Base-by-base conservation (phyloP, 129 eudicot genomes). In the Scalesia atractyloides region DNA sequence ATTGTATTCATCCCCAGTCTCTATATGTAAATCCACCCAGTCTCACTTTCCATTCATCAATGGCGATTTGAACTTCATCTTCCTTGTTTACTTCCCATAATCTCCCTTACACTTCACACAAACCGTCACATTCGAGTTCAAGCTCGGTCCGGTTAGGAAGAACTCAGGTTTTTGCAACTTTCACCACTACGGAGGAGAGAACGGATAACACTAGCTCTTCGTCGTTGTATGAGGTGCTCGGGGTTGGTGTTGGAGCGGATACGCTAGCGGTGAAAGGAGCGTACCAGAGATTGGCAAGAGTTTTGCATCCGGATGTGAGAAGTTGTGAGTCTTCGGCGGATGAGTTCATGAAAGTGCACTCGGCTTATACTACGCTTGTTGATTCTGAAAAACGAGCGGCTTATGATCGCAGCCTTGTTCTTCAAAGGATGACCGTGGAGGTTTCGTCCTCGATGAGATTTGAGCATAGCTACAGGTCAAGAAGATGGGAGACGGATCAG, bases 401-500 rank as follows among this genome's bases (percentile, higher is more conserved):
- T 34, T 89, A 86, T 47, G 92, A 89, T 53, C 80, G 83, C 3
- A 66, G 61, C 44, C 15, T 86, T 73, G 74, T 24, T 24, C 26
- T 70, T 50, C 82, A 59, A 41, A 60, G 82, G 30, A 61, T 41
- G 58, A 10, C 72, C 39, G n/a, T n/a, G n/a, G 71, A 69, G 8
- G 67, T 10, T 26, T 19, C 74, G 57, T 41, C 82, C 52, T 56
- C 79, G 18, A 9, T 50, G 72, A 54, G 41, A 47, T 20, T 65
- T 24, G 12, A 22, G 9, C n/a, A 72, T 20, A 66, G 83, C 41
- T 36, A 13, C 49, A 17, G 19, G 22, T 43, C 82, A 49, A 66
- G 82, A 60, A 68, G 75, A 26, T 89, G 96, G 96, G 96, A 89
- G 80, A 89, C 96, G 18, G 96, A 89, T 54, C 96, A 89, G 76